These are phyloP conservation scores for Alternaria ethzedia DNA, from an alignment of 2,329 filamentous ascomycete species.

Conservation along the genomic window DNA sequence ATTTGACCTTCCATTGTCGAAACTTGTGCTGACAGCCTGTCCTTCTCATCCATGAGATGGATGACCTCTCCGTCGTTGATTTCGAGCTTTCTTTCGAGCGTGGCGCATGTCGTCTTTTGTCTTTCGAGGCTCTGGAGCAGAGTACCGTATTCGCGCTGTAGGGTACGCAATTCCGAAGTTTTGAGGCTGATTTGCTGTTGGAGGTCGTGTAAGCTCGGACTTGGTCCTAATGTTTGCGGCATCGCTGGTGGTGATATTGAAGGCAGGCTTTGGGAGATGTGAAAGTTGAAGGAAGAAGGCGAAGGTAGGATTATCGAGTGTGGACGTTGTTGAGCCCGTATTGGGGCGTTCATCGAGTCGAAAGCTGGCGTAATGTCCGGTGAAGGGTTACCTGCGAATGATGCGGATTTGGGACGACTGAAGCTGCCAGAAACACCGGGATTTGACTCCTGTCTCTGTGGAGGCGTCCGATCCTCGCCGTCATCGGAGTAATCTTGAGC, in stretches of 20 bases:
- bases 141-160: slow-evolving; percentile 62
- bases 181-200: slow-evolving; percentile 63
- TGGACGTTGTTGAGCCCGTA: slow-evolving; percentile 32
- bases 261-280: slow-evolving; percentile 24
- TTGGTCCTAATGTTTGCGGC: slow-evolving; percentile 38
- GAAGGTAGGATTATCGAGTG: slow-evolving; percentile 37
- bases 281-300: slow-evolving; percentile 38
- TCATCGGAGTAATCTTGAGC: slow-evolving; percentile 27
- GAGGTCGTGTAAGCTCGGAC: slow-evolving; percentile 55
- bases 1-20: slow-evolving; percentile 57
- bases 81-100: slow-evolving; percentile 55
- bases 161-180: slow-evolving; percentile 58
- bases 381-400: slow-evolving; percentile 24
- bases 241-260: slow-evolving; percentile 35
- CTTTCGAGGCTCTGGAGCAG: slow-evolving; percentile 60
- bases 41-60: slow-evolving; percentile 58
- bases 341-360: slow-evolving; percentile 46
- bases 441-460: slow-evolving; percentile 18
- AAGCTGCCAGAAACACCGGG: slow-evolving; percentile 21
- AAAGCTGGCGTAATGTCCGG: slow-evolving; percentile 53
- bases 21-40: slow-evolving; percentile 56
- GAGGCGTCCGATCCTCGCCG: slow-evolving; percentile 30
- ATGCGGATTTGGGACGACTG: slow-evolving; percentile 12
- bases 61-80: slow-evolving; percentile 54
- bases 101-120: slow-evolving; percentile 57